phyloP scores from a whole-genome alignment of 208 protist species.

The Porcisia deanei region DNA sequence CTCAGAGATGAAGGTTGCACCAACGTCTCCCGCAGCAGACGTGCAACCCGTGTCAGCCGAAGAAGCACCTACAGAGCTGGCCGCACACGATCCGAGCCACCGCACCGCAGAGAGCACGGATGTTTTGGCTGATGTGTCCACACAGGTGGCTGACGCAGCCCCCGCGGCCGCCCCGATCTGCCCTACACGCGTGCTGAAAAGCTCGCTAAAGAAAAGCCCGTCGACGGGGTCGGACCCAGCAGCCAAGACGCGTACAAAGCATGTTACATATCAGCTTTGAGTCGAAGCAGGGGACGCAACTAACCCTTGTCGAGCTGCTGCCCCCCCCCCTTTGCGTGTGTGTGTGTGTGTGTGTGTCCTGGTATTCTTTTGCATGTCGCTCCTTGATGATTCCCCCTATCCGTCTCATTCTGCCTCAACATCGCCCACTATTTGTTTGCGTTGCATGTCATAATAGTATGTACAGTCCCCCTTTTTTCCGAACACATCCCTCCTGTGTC shows the following conservation, averaged over 20 bases:
- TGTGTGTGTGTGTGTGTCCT: neutral
- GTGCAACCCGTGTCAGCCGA: neutral
- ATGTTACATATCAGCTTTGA: conserved; percentile 41
- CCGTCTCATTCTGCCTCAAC: no score
- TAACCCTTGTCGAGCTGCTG: neutral
- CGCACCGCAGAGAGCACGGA: neutral
- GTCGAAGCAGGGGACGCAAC: neutral
- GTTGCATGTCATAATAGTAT: no score
- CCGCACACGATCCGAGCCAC: neutral
- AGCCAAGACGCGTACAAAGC: conserved; percentile 18
- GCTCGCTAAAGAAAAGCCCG: conserved; percentile 29
- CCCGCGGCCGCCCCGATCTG: neutral
- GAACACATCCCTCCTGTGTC: neutral
- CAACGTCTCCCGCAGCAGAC: neutral
- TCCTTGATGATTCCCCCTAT: no score
- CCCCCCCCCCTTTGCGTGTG: neutral
- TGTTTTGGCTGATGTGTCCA: neutral
- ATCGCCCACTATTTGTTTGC: no score
- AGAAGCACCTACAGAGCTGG: neutral
- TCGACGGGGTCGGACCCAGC: conserved; percentile 3
- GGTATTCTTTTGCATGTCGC: neutral
- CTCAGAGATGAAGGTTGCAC: neutral
- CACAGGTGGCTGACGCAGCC: neutral
- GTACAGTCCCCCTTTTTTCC: no score
- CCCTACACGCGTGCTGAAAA: conserved; percentile 18